Conservation (phyloP, 345 rosid species). For the Linum trigynum region DNA sequence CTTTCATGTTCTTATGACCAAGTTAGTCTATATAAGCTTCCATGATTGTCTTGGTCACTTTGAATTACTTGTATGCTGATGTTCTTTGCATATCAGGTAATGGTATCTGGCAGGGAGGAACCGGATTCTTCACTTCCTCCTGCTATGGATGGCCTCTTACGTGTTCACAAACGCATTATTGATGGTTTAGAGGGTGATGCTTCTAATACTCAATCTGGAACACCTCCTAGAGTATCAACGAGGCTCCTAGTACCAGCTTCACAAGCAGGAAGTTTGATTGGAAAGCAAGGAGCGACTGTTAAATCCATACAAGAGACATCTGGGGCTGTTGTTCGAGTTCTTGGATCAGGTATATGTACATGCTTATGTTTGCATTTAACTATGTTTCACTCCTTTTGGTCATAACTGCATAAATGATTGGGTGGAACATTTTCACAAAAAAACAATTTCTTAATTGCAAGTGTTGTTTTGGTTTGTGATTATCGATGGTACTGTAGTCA, state of each 20-base stretch:
- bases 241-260: conserved; percentile 93
- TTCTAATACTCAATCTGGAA: conserved; percentile 42
- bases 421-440: too few relatives aligned
- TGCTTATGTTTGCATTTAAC: neutral
- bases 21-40: neutral
- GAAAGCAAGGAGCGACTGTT: conserved; percentile 93
- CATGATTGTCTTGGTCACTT: neutral
- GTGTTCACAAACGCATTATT: conserved; percentile 83
- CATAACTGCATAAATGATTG: neutral
- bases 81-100: conserved; percentile 46
- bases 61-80: conserved; percentile 14
- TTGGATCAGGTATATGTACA: conserved; percentile 58
- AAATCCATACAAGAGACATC: conserved; percentile 93
- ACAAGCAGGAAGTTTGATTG: conserved; percentile 98
- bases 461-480: too few relatives aligned
- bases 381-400: neutral
- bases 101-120: conserved; percentile 97
- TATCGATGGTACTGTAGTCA: too few relatives aligned
- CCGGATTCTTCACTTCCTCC: conserved; percentile 91
- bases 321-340: conserved; percentile 82
- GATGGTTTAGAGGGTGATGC: conserved; percentile 91
- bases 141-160: conserved; percentile 90
- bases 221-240: conserved; percentile 68
- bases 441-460: too few relatives aligned
- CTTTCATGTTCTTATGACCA: neutral